Conservation (phyloP, 257 asterid genomes). For the Ilex aquifolium region DNA sequence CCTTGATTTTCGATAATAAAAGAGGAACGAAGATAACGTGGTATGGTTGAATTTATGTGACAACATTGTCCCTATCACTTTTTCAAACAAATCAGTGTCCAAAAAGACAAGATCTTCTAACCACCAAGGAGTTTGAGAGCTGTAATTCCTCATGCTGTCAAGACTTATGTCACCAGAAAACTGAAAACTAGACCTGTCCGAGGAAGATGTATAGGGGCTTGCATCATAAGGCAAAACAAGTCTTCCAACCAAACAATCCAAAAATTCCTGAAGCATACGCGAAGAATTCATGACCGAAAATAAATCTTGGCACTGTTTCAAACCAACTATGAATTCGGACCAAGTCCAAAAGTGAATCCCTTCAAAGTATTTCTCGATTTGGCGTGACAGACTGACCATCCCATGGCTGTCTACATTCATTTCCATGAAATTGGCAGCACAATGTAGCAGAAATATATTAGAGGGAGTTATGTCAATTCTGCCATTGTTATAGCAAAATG, state of each 20-base stretch:
- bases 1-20: conserved; percentile 31
- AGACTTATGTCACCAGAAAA: conserved; percentile 35
- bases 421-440: conserved; percentile 46
- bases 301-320: conserved; percentile 39
- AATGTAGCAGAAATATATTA: conserved; percentile 31
- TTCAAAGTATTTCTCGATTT: conserved; percentile 19
- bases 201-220: conserved; percentile 30
- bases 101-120: conserved; percentile 39
- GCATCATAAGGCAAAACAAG: conserved; percentile 15
- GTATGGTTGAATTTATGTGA: conserved; percentile 25
- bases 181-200: conserved; percentile 21
- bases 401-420: conserved; percentile 24
- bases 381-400: conserved; percentile 15
- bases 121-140: conserved; percentile 31
- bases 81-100: conserved; percentile 27
- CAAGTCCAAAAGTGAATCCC: conserved; percentile 33
- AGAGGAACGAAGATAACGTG: conserved; percentile 37
- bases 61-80: conserved; percentile 28
- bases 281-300: conserved; percentile 12
- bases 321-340: conserved; percentile 38
- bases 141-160: conserved; percentile 27
- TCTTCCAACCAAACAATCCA: conserved; percentile 34
- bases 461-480: conserved; percentile 30
- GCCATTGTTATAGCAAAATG: conserved; percentile 46
- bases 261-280: conserved; percentile 23